phyloP scores from a whole-genome alignment of 2,329 filamentous ascomycete genomes.

The Colletotrichum sidae region DNA sequence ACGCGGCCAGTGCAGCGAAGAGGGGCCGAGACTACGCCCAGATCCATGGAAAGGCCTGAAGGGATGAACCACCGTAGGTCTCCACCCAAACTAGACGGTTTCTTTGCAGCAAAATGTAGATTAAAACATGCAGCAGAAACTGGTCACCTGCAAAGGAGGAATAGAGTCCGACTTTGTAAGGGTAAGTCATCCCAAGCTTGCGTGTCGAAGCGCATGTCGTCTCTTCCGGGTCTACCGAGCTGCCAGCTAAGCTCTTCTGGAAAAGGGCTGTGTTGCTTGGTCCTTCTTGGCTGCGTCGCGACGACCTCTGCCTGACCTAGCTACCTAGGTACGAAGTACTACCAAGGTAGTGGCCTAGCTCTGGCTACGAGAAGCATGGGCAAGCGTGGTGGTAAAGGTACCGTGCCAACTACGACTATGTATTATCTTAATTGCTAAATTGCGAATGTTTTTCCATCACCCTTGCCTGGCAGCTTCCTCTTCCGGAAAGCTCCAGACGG shows the following conservation, averaged over 20 bases:
- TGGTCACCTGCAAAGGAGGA: no score
- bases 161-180: not conserved
- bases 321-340: conserved; percentile 29
- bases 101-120: no score
- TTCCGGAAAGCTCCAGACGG: no score
- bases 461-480: not conserved
- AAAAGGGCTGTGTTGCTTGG: conserved; percentile 34
- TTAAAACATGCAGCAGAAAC: no score
- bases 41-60: not conserved
- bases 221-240: conserved; percentile 31
- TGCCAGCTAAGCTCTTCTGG: conserved; percentile 34
- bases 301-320: conserved; percentile 13
- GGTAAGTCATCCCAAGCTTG: no score
- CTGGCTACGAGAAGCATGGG: no score
- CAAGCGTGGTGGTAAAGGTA: no score
- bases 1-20: not conserved
- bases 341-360: not conserved
- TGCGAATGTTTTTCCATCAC: not conserved
- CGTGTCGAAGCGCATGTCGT: conserved; percentile 1
- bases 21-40: not conserved
- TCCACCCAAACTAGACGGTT: no score
- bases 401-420: no score
- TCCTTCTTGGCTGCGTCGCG: conserved; percentile 25
- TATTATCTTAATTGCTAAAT: no score
- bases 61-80: not conserved